Conservation (phyloP, 2,329 filamentous ascomycete genomes). For the Rhytidhysteron rufulum region DNA sequence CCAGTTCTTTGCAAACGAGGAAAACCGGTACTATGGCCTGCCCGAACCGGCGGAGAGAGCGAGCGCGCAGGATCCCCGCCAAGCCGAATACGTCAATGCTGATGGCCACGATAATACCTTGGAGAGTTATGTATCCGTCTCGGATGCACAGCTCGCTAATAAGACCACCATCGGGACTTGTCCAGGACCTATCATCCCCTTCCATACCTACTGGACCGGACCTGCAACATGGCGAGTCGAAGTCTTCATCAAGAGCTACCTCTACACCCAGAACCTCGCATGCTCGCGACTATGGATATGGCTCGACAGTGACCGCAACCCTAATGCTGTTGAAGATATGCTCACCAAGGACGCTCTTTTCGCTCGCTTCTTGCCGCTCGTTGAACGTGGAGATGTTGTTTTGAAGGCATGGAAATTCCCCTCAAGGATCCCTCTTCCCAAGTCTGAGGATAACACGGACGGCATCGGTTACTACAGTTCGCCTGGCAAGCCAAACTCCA, state of each 20-base stretch:
- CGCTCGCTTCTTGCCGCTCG: slow-evolving; percentile 50
- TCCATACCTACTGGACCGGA: slow-evolving; percentile 56
- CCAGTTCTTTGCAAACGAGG: slow-evolving; percentile 46
- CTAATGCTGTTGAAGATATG: slow-evolving; percentile 50
- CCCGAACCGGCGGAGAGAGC: slow-evolving; percentile 39
- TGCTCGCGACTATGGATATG: slow-evolving; percentile 53
- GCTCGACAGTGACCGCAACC: slow-evolving; percentile 52
- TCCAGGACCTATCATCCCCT: slow-evolving; percentile 53
- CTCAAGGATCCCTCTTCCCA: slow-evolving; percentile 49
- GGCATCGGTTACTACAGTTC: slow-evolving; percentile 49
- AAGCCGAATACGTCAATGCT: slow-evolving; percentile 41
- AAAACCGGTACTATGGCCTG: slow-evolving; percentile 50
- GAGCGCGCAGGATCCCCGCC: slow-evolving; percentile 38
- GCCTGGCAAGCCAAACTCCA: slow-evolving; percentile 41
- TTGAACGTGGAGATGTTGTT: slow-evolving; percentile 51
- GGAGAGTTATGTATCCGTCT: slow-evolving; percentile 32
- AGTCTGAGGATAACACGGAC: slow-evolving; percentile 45
- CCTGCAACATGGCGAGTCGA: slow-evolving; percentile 56
- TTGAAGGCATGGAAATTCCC: slow-evolving; percentile 54
- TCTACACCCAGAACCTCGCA: slow-evolving; percentile 55
- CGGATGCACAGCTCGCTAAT: slow-evolving; percentile 33
- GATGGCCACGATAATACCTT: slow-evolving; percentile 41
- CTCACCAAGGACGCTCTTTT: slow-evolving; percentile 50
- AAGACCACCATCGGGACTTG: slow-evolving; percentile 47
- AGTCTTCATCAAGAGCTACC: slow-evolving; percentile 54